Evolutionary conservation across 495 filamentous ascomycete genomes (phyloP).

Genomic region (Articulospora tetracladia): DNA sequence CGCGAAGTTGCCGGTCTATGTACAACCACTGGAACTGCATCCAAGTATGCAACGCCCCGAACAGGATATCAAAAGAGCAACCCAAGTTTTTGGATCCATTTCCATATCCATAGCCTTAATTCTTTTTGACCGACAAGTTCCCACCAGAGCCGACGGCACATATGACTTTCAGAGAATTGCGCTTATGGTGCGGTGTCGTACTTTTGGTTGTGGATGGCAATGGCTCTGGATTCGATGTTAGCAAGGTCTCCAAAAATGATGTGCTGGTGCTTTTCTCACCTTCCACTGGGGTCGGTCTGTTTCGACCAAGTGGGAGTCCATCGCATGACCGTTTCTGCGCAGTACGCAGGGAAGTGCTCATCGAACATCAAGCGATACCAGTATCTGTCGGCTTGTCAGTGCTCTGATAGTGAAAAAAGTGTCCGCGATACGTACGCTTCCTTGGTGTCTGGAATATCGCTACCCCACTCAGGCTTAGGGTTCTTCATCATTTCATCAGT

Average conservation of each 20-base stretch:
- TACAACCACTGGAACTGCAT: no score
- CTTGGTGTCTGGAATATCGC: conserved; percentile 89
- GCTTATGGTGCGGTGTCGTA: conserved; percentile 40
- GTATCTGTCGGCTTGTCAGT: conserved; percentile 49
- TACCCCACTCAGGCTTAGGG: conserved; percentile 92
- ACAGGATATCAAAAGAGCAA: no score
- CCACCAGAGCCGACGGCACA: no score
- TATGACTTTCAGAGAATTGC: no score
- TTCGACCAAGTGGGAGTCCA: conserved; percentile 99
- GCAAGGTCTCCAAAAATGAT: not conserved
- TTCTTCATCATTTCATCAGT: conserved; percentile 96
- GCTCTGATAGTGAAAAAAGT: not conserved
- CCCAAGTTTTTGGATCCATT: not conserved
- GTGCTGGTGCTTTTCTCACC: not conserved
- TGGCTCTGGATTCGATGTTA: conserved; percentile 48
- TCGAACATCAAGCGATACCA: conserved; percentile 99
- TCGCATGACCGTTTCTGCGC: conserved; percentile 88
- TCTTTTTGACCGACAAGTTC: conserved; percentile 17
- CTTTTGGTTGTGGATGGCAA: conserved; percentile 64
- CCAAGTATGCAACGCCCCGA: no score
- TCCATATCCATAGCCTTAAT: conserved; percentile 14
- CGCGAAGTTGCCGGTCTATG: no score
- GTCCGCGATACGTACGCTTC: conserved; percentile 65
- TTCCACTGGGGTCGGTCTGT: conserved; percentile 88
- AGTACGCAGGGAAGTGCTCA: conserved; percentile 91